Evolutionary conservation across 345 rosid genomes (phyloP), one percentile per base, ranked within the genome.

Genomic region (Aegle marmelos): DNA sequence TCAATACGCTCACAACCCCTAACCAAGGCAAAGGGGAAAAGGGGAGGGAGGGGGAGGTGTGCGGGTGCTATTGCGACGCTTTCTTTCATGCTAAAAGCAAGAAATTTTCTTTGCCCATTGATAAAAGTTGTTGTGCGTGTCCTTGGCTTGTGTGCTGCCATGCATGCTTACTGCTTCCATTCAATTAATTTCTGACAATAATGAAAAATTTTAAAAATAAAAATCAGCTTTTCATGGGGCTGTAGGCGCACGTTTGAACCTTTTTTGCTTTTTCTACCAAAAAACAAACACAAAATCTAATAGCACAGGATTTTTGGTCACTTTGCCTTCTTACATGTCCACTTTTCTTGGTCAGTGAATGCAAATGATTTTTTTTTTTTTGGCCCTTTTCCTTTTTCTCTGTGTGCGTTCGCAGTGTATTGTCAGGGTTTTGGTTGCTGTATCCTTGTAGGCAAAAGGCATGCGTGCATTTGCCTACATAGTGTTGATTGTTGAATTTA

Each of bases 191-290:
- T 34, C 37, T 59, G 31, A 68, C 50, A 45, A 45, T 3, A 45
- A 45, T 45, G 17, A 13, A 85, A 80, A 75, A 74, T 36, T 24
- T 36, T 24, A 25, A 25, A 59, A 36, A 25, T 39, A 36, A 76
- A 61, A 60, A 24, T 71, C 85, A 67, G 80, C 87, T 71, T 82
- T 74, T 72, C 70, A 21, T 33, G 30, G 50, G 56, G 28, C 58
- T 53, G 70, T 72, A 50, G 78, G 79, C 63, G 82, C 85, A 79
- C 75, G 70, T 73, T 69, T 56, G 62, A 68, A 73, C 69, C 41
- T 13, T 53, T 53, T 58, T 33, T 16, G 21, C 41, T 10, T 69
- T 69, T 70, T 37, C 36, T 54, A 14, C 19, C 22, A 2, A 59
- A 27, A 36, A 74, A 63, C 36, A 30, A 37, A 50, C 79, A 39